These are phyloP conservation scores for Talaromyces sp. DNA, from an alignment of 2,329 filamentous ascomycete genomes.

Conservation along the genomic window DNA sequence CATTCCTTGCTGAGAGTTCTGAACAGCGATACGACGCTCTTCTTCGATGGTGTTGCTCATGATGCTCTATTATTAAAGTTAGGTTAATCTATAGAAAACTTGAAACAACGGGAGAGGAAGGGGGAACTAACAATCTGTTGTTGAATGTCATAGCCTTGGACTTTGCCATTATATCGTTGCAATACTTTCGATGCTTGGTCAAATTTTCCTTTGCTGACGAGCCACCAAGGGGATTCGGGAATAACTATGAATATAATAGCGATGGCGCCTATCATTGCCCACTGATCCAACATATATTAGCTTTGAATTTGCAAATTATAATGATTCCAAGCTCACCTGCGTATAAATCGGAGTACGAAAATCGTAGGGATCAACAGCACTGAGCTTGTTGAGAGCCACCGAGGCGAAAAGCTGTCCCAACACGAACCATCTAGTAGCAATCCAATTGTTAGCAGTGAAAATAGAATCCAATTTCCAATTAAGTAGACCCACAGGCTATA, in stretches of 20 bases:
- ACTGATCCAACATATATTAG: constrained; percentile 20
- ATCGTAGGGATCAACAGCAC: constrained; percentile 24
- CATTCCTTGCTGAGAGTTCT: constrained; percentile 21
- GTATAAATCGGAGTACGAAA: constrained; percentile 40
- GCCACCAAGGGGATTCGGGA: constrained; percentile 48
- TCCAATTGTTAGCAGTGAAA: neutral
- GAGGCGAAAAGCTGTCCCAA: constrained; percentile 40
- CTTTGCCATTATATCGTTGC: constrained; percentile 20
- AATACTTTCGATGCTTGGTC: constrained; percentile 23
- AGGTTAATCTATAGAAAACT: neutral
- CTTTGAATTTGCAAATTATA: neutral
- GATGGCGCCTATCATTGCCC: constrained; percentile 41
- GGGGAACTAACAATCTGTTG: constrained; percentile 25
- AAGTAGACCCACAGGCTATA: constrained; percentile 31
- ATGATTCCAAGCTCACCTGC: constrained; percentile 20
- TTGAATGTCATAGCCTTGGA: constrained; percentile 27
- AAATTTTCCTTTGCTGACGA: constrained; percentile 46
- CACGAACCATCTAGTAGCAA: constrained; percentile 35
- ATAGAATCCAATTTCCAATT: neutral
- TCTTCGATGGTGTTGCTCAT: constrained; percentile 30
- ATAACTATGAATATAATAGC: constrained; percentile 33
- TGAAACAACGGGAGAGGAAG: neutral
- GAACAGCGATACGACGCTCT: constrained; percentile 26
- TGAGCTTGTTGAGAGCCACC: constrained; percentile 35
- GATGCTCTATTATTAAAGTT: constrained; percentile 18